Base-by-base conservation (phyloP, 306 rosid genomes). In the Castanea sativa region DNA sequence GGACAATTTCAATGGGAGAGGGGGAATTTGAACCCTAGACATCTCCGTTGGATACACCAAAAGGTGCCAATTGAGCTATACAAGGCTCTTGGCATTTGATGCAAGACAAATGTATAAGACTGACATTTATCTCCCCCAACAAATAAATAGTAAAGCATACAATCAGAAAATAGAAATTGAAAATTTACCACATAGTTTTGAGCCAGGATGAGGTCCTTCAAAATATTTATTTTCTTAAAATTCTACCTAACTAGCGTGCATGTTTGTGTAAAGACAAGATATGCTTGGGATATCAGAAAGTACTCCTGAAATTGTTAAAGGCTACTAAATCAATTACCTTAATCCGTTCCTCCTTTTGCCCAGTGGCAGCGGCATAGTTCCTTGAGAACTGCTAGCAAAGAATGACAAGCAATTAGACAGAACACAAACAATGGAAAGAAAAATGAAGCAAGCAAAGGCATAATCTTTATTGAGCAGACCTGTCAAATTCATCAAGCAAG, bases 301-400 rank as follows among this genome's bases (percentile, higher is more conserved):
- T 3, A 55, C 30, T 16, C 33, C 14, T 3, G 55, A 77, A 55
- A 11, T 20, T 59, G 29, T 20, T 59, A 5, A 81, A 80, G 38
- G 64, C 70, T 73, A 71, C 56, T 7, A 30, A 18, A 38, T 72
- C 45, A 43, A 80, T 77, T 89, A 93, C 99, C 98, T 93, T 88
- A 64, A 90, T 83, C 73, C 80, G 88, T 49, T 7, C 63, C 21
- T 90, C 94, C 88, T 67, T 90, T 76, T 77, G 58, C 81, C 78
- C 97, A 2, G 98, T 63, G 14, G 88, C 55, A 4, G 86, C 79
- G 35, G 98, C 85, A 60, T 78, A 93, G 63, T 80, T 84, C 83
- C 93, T 91, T 12, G 90, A 83, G 57, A 85, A 80, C 98, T 96
- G 91, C 87, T 89, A 73, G 32, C 74, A 88, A 45, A 80, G 75